These are phyloP conservation scores for Osmanthus fragrans DNA, from an alignment of 257 asterid genomes.

Conservation along the genomic window DNA sequence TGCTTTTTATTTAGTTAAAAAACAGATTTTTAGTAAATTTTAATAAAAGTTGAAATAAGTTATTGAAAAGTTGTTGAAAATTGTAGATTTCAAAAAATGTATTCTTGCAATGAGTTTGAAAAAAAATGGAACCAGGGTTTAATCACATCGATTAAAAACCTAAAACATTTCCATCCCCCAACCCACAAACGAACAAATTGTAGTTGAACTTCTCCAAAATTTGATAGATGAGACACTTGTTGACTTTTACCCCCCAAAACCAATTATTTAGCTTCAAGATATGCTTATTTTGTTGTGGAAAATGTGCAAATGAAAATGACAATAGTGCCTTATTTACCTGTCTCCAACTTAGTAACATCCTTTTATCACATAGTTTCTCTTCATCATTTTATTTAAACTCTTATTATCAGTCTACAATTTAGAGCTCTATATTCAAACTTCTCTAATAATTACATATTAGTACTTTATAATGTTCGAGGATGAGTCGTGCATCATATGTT, in stretches of 20 bases:
- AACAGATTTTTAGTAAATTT: too few species aligned
- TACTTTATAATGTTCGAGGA: too few species aligned
- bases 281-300: conserved; percentile 16
- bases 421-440: background rate
- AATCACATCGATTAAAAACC: too few species aligned
- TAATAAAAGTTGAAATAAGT: too few species aligned
- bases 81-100: too few species aligned
- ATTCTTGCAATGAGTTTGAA: too few species aligned
- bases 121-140: too few species aligned
- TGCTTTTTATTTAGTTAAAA: too few species aligned
- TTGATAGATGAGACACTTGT: conserved; percentile 36
- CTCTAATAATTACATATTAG: background rate
- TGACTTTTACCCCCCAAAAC: conserved; percentile 32
- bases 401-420: background rate
- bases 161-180: background rate
- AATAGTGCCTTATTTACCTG: conserved; percentile 24
- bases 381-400: conserved; percentile 21
- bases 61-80: too few species aligned
- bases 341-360: background rate
- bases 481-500: too few species aligned
- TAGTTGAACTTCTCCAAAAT: conserved; percentile 23
- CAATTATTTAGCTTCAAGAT: conserved; percentile 30
- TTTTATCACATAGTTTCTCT: conserved; percentile 1
- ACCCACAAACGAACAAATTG: background rate
- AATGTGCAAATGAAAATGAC: conserved; percentile 27